phyloP scores from a whole-genome alignment of 2,329 filamentous ascomycete genomes.

The Colletotrichum theobromicola region DNA sequence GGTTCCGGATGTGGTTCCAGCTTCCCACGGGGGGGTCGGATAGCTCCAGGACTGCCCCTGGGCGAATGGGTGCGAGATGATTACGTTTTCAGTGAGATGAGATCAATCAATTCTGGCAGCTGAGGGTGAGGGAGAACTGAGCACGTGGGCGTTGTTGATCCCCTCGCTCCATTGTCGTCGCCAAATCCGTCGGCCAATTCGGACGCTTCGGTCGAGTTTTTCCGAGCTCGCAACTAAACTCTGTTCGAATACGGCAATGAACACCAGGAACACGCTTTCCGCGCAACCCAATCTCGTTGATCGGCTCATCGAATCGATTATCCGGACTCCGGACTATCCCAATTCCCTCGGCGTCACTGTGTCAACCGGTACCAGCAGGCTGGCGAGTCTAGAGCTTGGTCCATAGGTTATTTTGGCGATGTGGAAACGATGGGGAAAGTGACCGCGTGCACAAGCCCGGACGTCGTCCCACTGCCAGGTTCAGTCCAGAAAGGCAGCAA shows the following conservation, averaged over 20 bases:
- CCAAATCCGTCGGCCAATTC: background rate
- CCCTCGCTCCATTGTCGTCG: background rate
- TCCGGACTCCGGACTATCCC: background rate
- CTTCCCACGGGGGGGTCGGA: background rate
- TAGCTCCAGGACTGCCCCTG: background rate
- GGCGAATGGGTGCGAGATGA: background rate
- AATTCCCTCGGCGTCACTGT: background rate
- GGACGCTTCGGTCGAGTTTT: background rate
- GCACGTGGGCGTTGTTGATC: background rate
- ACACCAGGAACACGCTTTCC: background rate
- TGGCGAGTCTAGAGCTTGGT: constrained; percentile 8
- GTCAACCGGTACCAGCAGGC: background rate
- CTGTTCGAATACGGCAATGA: background rate
- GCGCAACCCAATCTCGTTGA: background rate
- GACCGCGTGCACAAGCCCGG: background rate
- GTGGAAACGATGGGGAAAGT: constrained; percentile 5
- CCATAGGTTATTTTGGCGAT: constrained; percentile 6
- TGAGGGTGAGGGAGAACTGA: background rate
- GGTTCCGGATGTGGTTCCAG: background rate
- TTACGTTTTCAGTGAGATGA: background rate
- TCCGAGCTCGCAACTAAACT: background rate
- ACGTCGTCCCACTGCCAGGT: background rate
- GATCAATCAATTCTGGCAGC: background rate
- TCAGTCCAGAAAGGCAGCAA: background rate
- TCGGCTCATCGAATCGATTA: background rate